Conservation (phyloP, 345 rosid species). For the Gossypium raimondii region DNA sequence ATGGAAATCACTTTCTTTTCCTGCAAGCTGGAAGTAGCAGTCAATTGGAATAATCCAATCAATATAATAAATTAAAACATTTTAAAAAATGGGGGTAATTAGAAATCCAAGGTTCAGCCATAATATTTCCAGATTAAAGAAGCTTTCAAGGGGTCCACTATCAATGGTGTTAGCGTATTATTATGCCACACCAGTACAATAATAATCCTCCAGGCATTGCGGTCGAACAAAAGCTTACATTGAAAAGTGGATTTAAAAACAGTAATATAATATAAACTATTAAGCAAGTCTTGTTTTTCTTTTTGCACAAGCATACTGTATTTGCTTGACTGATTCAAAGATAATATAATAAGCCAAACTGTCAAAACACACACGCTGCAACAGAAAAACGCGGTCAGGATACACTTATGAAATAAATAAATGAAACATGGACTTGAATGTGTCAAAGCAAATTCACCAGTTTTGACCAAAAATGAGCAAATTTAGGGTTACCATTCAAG, state of each 20-base stretch:
- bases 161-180: background rate
- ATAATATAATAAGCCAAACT: background rate
- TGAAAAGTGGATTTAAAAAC: no score
- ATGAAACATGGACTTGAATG: background rate
- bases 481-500: background rate
- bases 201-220: background rate
- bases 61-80: background rate
- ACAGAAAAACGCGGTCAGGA: background rate
- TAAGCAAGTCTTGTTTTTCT: background rate
- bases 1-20: background rate
- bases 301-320: background rate
- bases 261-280: no score
- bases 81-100: background rate
- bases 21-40: background rate
- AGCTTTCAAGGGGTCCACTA: background rate
- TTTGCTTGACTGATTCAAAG: slow-evolving; percentile 4
- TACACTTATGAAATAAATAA: background rate
- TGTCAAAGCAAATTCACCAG: background rate
- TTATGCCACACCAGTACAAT: background rate
- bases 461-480: background rate
- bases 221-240: no score
- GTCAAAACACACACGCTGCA: background rate
- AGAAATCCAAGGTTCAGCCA: background rate
- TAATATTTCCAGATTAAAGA: background rate
- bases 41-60: background rate